A percentile compares a stretch with the other conserved stretches of the same genome.
Conservation (phyloP, 2,329 filamentous ascomycete genomes). For the Botrytis cinerea region DNA sequence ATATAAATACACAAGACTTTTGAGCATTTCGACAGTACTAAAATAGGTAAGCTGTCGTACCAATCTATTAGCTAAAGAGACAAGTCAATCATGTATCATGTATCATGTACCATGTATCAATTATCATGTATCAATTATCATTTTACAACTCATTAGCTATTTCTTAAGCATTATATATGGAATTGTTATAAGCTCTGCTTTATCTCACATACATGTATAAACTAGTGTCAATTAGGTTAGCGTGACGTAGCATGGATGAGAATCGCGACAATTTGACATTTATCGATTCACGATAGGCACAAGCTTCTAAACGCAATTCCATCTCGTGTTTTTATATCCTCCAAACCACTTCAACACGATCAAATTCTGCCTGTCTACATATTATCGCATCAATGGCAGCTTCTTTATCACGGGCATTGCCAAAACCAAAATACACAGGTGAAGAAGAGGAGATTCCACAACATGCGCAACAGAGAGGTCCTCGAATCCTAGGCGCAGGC, state of each 20-base stretch:
- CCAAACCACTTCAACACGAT: not conserved
- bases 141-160: not conserved
- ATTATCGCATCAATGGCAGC: constrained; percentile 67
- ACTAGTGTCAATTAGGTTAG: constrained; percentile 27
- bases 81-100: not conserved
- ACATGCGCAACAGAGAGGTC: constrained; percentile 73
- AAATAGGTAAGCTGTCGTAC: not conserved
- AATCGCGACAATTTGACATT: constrained; percentile 27
- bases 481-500: constrained; percentile 76
- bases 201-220: not conserved
- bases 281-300: constrained; percentile 20
- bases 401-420: constrained; percentile 77
- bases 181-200: not conserved
- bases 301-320: constrained; percentile 1
- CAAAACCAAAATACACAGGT: constrained; percentile 87
- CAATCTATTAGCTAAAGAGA: not conserved
- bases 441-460: constrained; percentile 80
- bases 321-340: constrained; percentile 10
- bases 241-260: constrained; percentile 7
- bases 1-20: not conserved
- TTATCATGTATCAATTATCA: not conserved
- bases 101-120: not conserved
- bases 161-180: not conserved
- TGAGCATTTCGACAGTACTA: not conserved
- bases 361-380: constrained; percentile 12